Conservation (phyloP, 495 filamentous ascomycete genomes). For the Penicillium atrosanguineum region DNA sequence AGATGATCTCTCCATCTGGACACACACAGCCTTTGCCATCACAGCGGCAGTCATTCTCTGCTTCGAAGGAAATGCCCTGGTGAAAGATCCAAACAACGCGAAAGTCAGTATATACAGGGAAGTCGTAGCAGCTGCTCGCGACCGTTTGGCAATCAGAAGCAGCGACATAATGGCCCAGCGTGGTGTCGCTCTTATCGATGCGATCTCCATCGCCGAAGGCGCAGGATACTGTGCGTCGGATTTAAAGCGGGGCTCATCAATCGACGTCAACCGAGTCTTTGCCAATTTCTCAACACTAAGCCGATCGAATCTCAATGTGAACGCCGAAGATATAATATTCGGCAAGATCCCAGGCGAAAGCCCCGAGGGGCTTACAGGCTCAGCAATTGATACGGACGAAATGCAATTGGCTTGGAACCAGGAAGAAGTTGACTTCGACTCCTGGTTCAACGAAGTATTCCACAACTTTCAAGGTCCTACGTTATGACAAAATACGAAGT, state of each 20-base stretch:
- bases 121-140: conserved; percentile 24
- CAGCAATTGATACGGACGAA: conserved; percentile 15
- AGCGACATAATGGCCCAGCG: conserved; percentile 29
- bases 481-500: neutral
- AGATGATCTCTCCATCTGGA: conserved; percentile 32
- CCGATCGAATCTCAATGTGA: conserved; percentile 12
- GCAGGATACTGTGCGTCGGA: conserved; percentile 2
- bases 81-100: conserved; percentile 10
- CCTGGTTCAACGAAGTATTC: conserved; percentile 31
- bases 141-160: conserved; percentile 21
- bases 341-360: conserved; percentile 12
- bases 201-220: conserved; percentile 26
- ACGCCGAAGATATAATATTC: conserved; percentile 18
- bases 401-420: conserved; percentile 24
- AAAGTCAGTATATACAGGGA: conserved; percentile 21
- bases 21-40: conserved; percentile 31
- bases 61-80: conserved; percentile 26
- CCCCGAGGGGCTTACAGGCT: conserved; percentile 14
- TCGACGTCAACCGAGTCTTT: conserved; percentile 27
- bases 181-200: conserved; percentile 32
- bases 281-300: conserved; percentile 27
- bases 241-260: conserved; percentile 4
- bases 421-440: conserved; percentile 30
- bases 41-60: conserved; percentile 33
- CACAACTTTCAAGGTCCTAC: conserved; percentile 18